phyloP scores from a whole-genome alignment of 2,329 filamentous ascomycete genomes.

The Epichloe sp. region DNA sequence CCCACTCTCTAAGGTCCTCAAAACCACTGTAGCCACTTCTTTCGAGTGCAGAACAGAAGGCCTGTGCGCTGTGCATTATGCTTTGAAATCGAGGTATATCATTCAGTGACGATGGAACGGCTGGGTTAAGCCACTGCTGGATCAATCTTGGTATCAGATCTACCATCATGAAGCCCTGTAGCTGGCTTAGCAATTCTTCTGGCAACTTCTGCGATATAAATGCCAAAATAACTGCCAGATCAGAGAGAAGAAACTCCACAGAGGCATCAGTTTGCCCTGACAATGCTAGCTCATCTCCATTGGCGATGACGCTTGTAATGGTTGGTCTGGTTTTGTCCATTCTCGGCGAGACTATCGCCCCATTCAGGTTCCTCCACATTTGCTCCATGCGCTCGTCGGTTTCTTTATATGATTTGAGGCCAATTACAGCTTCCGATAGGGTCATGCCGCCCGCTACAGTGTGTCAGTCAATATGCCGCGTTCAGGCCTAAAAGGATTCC shows the following conservation, averaged over 20 bases:
- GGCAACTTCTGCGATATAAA: constrained; percentile 42
- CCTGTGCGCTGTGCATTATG: constrained; percentile 48
- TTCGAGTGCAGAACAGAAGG: constrained; percentile 52
- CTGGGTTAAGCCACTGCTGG: constrained; percentile 58
- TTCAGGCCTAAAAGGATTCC: too few relatives aligned
- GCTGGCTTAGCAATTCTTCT: constrained; percentile 37
- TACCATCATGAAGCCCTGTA: constrained; percentile 60
- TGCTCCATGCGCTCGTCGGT: constrained; percentile 45
- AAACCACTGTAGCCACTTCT: constrained; percentile 48
- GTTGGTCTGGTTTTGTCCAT: constrained; percentile 28
- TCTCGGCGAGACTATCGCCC: constrained; percentile 46
- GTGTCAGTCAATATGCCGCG: constrained; percentile 9
- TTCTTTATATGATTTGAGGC: constrained; percentile 45
- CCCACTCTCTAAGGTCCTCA: constrained; percentile 63
- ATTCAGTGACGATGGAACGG: constrained; percentile 61
- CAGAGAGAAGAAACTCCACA: constrained; percentile 37
- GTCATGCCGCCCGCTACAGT: constrained; percentile 35
- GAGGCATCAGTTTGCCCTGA: constrained; percentile 29
- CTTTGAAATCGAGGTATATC: constrained; percentile 60
- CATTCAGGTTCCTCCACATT: constrained; percentile 50
- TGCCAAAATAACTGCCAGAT: constrained; percentile 36
- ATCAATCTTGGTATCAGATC: constrained; percentile 56
- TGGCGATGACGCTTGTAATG: constrained; percentile 27
- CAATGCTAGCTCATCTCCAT: constrained; percentile 30
- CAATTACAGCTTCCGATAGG: constrained; percentile 40